These are phyloP conservation scores for Fusarium longipes DNA, from an alignment of 2,329 filamentous ascomycete genomes.

Conservation along the genomic window DNA sequence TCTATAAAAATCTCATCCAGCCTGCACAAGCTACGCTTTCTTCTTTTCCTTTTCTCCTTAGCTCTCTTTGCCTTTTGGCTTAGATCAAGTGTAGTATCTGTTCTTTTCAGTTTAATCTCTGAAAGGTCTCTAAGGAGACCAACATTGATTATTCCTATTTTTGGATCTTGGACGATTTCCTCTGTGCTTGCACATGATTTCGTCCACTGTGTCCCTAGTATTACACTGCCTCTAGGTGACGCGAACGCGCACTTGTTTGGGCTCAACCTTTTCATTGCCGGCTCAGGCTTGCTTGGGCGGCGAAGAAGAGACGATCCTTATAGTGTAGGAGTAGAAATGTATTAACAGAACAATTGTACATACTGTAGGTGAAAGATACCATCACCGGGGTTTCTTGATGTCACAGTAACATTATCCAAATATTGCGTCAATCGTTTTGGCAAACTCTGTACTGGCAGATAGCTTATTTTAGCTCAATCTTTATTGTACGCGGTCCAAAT, in stretches of 20 bases:
- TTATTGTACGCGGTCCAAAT: too few species aligned
- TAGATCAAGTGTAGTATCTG: conserved; percentile 36
- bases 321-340: too few species aligned
- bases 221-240: conserved; percentile 36
- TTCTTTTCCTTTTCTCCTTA: conserved; percentile 26
- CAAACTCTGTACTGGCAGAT: neutral
- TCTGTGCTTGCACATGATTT: conserved; percentile 31
- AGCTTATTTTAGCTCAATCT: neutral
- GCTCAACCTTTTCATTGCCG: conserved; percentile 26
- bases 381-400: neutral
- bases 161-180: conserved; percentile 19
- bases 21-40: conserved; percentile 1
- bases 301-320: conserved; percentile 9
- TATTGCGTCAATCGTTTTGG: too few species aligned
- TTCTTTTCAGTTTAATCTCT: conserved; percentile 37
- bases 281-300: conserved; percentile 5
- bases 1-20: conserved; percentile 6
- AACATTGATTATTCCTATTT: conserved; percentile 35
- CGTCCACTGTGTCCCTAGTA: conserved; percentile 30
- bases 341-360: too few species aligned
- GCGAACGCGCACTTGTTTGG: conserved; percentile 24
- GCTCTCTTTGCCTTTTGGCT: conserved; percentile 35
- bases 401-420: neutral
- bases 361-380: neutral
- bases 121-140: conserved; percentile 31